phyloP scores from a whole-genome alignment of 2,329 filamentous ascomycete species.

The Pestalotiopsis sp. region DNA sequence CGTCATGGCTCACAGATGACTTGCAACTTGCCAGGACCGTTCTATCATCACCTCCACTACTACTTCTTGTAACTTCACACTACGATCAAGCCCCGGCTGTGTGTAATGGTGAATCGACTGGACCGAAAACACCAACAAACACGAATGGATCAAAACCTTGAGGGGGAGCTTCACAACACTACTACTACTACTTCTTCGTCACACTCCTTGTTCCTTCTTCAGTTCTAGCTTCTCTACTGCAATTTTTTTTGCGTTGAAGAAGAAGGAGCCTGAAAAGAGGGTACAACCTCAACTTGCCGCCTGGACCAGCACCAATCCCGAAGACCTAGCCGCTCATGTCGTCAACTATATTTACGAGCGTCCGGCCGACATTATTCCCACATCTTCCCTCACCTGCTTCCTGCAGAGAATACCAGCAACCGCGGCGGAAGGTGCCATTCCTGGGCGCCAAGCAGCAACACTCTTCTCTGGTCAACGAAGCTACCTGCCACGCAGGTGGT shows the following conservation, averaged over 20 bases:
- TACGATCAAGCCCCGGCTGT: conserved; percentile 1
- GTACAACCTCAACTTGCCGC: background rate
- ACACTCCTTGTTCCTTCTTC: background rate
- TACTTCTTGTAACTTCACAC: background rate
- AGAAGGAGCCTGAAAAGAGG: background rate
- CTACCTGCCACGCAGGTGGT: conserved; percentile 34
- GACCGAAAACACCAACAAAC: background rate
- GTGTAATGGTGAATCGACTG: background rate
- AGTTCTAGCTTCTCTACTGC: background rate
- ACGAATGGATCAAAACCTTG: conserved; percentile 4
- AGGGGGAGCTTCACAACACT: conserved; percentile 5
- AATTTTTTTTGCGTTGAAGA: background rate
- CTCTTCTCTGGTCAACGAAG: conserved; percentile 21
- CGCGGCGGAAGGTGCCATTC: conserved; percentile 17
- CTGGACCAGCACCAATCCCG: background rate
- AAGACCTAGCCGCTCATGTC: conserved; percentile 24
- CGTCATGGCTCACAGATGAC: conserved; percentile 15
- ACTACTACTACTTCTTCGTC: background rate
- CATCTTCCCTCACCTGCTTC: conserved; percentile 27
- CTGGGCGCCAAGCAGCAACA: conserved; percentile 22
- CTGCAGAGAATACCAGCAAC: conserved; percentile 15
- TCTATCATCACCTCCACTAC: background rate
- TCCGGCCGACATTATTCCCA: conserved; percentile 23
- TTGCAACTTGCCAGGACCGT: background rate
- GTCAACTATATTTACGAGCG: conserved; percentile 26